These are phyloP conservation scores for Raffaelea arxii DNA, from an alignment of 2,329 filamentous ascomycete genomes.

Conservation along the genomic window DNA sequence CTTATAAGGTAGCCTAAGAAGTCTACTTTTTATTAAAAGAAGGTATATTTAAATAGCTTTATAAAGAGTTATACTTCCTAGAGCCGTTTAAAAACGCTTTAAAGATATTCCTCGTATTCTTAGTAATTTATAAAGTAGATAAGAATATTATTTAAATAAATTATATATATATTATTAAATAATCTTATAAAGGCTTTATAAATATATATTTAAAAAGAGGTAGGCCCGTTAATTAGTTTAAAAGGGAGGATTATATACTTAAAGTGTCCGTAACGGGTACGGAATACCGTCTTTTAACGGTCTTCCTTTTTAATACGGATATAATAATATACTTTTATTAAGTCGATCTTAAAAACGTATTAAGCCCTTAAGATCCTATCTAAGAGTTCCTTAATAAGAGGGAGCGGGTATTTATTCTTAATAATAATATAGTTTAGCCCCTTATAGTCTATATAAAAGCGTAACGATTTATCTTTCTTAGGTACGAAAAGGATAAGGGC, in stretches of 20 bases:
- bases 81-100: background rate
- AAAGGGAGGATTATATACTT: background rate
- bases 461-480: too few species aligned
- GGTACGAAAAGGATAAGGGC: background rate
- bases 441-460: background rate
- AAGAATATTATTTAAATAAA: background rate
- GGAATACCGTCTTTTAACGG: background rate
- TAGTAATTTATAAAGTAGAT: background rate
- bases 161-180: background rate
- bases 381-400: background rate
- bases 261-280: background rate
- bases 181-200: background rate
- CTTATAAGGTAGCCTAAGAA: too few species aligned
- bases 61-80: background rate
- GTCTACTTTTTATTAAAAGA: background rate
- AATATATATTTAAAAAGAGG: background rate
- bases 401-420: background rate
- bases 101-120: background rate
- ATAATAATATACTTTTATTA: background rate
- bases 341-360: background rate
- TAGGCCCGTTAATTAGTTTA: background rate
- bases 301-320: background rate
- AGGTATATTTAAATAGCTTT: background rate
- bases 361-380: background rate
- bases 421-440: background rate